phyloP scores from a whole-genome alignment of 305 asterid species.

The Rubia tinctorum region DNA sequence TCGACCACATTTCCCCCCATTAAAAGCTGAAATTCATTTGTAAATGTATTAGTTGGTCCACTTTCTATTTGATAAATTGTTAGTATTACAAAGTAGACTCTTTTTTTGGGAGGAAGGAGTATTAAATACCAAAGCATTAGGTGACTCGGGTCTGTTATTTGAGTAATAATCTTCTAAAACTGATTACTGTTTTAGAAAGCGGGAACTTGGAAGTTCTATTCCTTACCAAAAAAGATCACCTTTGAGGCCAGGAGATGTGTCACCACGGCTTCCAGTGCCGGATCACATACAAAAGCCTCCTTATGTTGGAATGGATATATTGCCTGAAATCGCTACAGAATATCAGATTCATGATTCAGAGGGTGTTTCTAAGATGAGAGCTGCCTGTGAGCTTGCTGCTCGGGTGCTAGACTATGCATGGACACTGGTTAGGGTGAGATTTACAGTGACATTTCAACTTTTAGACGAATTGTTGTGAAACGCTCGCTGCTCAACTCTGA shows the following conservation, averaged over 20 bases:
- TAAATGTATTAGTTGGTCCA: neutral
- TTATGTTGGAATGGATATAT: constrained; percentile 51
- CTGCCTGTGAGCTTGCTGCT: constrained; percentile 97
- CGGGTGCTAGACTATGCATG: constrained; percentile 82
- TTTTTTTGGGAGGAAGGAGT: neutral
- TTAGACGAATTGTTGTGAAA: neutral
- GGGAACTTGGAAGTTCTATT: constrained; percentile 59
- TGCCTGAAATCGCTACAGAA: constrained; percentile 76
- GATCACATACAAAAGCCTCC: constrained; percentile 84
- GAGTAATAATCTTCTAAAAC: constrained; percentile 13
- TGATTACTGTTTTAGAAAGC: constrained; percentile 45
- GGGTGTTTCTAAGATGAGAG: constrained; percentile 75
- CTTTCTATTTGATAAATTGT: neutral
- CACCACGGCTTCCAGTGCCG: constrained; percentile 77
- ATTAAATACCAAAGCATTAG: neutral
- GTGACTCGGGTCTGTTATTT: constrained; percentile 6
- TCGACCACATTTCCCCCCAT: neutral
- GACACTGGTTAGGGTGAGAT: constrained; percentile 82
- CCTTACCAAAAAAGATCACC: constrained; percentile 53
- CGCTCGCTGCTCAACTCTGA: neutral
- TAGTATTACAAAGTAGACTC: neutral
- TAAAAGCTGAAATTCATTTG: neutral
- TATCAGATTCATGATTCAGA: constrained; percentile 73
- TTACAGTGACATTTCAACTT: neutral
- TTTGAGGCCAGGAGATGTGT: constrained; percentile 86